Conservation (phyloP, 371 early-diverging fungal species). For the Choanephora cucurbitarum region DNA sequence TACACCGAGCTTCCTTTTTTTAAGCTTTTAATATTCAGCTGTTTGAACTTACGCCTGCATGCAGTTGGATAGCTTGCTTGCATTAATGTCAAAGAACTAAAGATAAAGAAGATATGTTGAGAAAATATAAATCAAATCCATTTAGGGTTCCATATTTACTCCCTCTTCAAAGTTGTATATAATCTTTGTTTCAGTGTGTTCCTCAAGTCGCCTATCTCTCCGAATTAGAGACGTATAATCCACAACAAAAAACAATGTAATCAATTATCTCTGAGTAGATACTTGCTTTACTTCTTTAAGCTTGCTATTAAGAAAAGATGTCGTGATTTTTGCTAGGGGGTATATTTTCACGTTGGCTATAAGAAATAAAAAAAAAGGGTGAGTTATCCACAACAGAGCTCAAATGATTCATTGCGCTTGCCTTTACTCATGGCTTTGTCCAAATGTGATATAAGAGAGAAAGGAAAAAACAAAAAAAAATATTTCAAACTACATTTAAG, state of each 20-base stretch:
- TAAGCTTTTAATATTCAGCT: not conserved
- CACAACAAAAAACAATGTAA: not conserved
- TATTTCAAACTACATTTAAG: too few relatives aligned
- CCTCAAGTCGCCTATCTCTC: slow-evolving; percentile 3
- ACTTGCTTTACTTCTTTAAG: not conserved
- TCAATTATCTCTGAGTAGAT: too few relatives aligned
- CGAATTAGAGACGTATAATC: not conserved
- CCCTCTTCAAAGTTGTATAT: slow-evolving; percentile 16
- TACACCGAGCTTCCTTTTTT: too few relatives aligned
- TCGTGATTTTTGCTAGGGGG: slow-evolving; percentile 1
- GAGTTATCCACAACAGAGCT: too few relatives aligned
- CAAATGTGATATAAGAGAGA: too few relatives aligned
- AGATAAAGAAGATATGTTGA: too few relatives aligned
- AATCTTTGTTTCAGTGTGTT: slow-evolving; percentile 10
- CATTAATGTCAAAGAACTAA: slow-evolving; percentile 34
- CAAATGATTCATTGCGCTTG: too few relatives aligned
- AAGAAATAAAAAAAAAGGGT: too few relatives aligned
- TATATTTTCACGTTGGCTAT: slow-evolving; percentile 12
- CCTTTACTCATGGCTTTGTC: too few relatives aligned
- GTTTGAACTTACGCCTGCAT: slow-evolving; percentile 20
- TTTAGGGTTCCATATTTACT: slow-evolving; percentile 15
- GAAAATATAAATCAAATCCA: not conserved
- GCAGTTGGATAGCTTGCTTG: slow-evolving; percentile 5
- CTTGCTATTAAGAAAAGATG: not conserved
- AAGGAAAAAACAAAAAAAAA: too few relatives aligned